Evolutionary conservation across 2,329 filamentous ascomycete genomes (phyloP), one percentile per base, ranked within the genome.

Genomic region (Botrytis byssoidea): DNA sequence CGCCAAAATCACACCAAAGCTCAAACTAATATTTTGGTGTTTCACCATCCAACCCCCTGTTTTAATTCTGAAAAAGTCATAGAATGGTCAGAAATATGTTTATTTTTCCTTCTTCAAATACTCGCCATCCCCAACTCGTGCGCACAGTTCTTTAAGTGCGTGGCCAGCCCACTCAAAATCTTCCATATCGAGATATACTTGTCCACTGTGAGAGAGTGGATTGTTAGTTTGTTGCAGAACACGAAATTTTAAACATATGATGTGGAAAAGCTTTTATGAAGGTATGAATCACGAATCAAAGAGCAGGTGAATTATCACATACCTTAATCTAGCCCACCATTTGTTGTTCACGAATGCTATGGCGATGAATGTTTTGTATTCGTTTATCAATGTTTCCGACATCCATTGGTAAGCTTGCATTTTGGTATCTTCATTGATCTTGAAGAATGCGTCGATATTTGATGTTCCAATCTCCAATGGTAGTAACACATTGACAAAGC

Each of bases 161-260:
- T 76, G 80, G 0, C 86, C 93, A 6, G 87, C 86, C 88, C 88
- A 93, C 80, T 91, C 88, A 79, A 96, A 97, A 82, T 98, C 94
- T 20, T 86, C 85, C 76, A 91, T 81, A 40, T 93, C 93, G n/a
- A 98, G 83, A 81, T 96, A 98, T 0, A 96, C 87, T 85, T 97
- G 94, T 22, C 89, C 93, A 80, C 92, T 94, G 64, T 22, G 20
- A n/a, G 68, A 29, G n/a, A 32, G 51, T 37, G 20, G 48, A 40
- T 32, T 29, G 20, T 51, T 51, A 51, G 44, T 64, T 16, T 37
- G 8, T 72, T 59, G 63, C 71, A 68, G n/a, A 72, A 51, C 22
- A 72, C 35, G n/a, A 20, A n/a, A 22, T n/a, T n/a, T 40, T 61
- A 32, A 18, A 65, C 55, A 42, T 42, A 25, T 37, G 55, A n/a